These are phyloP conservation scores for Gleditsia sinensis DNA, from an alignment of 306 rosid genomes.

Conservation along the genomic window DNA sequence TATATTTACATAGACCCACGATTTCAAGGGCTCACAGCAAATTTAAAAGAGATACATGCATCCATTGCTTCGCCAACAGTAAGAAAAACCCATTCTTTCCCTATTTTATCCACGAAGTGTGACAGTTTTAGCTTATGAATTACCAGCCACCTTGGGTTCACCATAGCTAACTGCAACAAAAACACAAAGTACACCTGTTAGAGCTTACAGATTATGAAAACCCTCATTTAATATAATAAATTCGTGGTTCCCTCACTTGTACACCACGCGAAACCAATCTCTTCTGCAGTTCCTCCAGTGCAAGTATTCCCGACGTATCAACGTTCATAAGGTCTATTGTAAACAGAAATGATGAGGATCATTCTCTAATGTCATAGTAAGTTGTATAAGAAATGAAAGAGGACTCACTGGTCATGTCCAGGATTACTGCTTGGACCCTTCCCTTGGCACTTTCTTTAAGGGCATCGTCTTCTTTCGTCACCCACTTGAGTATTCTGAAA, in stretches of 20 bases:
- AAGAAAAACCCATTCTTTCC: constrained; percentile 60
- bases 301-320: constrained; percentile 81
- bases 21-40: constrained; percentile 29
- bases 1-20: not conserved
- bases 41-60: constrained; percentile 49
- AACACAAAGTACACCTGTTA: constrained; percentile 21
- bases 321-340: constrained; percentile 59
- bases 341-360: not conserved
- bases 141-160: constrained; percentile 81
- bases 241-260: constrained; percentile 43
- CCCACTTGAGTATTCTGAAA: constrained; percentile 69
- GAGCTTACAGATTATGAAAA: not conserved
- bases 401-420: constrained; percentile 77
- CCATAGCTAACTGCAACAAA: constrained; percentile 66
- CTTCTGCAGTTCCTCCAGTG: constrained; percentile 70
- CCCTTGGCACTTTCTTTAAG: constrained; percentile 43
- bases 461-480: constrained; percentile 51
- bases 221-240: constrained; percentile 18
- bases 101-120: constrained; percentile 69
- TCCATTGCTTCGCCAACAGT: constrained; percentile 79
- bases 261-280: constrained; percentile 56
- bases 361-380: not conserved
- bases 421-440: constrained; percentile 50
- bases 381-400: not conserved
- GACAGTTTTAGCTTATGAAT: constrained; percentile 77